Base-by-base conservation (phyloP, 2,329 filamentous ascomycete species). In the Colletotrichum sp. region DNA sequence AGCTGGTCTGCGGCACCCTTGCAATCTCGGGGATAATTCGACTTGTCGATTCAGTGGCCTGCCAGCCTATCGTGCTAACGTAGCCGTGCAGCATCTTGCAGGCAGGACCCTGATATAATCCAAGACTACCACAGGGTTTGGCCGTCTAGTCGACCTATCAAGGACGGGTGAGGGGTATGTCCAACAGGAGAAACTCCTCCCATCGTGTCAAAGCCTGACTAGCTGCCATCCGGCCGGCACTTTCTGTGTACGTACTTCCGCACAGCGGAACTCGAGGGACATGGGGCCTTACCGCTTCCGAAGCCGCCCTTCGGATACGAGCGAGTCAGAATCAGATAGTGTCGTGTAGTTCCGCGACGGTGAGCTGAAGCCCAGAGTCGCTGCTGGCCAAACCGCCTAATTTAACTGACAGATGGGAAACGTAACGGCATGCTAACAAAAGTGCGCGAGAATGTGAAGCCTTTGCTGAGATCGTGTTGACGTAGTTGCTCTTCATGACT, bases 11-110 rank as follows among this genome's bases (percentile, higher is more conserved):
- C 64, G 36, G 36, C 21, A 73, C 18, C 73, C 73, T 73, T 75
- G 73, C 18, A 73, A 68, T 75, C 64, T 75, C 73, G 73, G 73
- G 65, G 64, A 75, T 73, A 75, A 73, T 73, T 75, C 73, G 73
- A 75, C 26, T 75, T 75, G 73, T 73, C 70, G 73, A 75, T 43
- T 75, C 70, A 75, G 62, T 64, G 61, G 68, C 55, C 56, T 56
- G 64, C 24, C 64, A 36, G 32, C 70, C 55, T 68, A 32, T 65
- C 52, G 38, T 64, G 26, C 64, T 58, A 64, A 43, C 26, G 48
- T 21, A 15, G 21, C 64, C 64, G 34, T 75, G 73, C 62, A 55
- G 64, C 43, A 75, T 75, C 64, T 68, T 28, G 73, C 73, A 75
- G 73, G 73, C 73, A 68, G 66, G 58, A 75, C 73, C 73, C 70